phyloP scores from a whole-genome alignment of 371 early-diverging fungal genomes.

The Mortierella sp. region DNA sequence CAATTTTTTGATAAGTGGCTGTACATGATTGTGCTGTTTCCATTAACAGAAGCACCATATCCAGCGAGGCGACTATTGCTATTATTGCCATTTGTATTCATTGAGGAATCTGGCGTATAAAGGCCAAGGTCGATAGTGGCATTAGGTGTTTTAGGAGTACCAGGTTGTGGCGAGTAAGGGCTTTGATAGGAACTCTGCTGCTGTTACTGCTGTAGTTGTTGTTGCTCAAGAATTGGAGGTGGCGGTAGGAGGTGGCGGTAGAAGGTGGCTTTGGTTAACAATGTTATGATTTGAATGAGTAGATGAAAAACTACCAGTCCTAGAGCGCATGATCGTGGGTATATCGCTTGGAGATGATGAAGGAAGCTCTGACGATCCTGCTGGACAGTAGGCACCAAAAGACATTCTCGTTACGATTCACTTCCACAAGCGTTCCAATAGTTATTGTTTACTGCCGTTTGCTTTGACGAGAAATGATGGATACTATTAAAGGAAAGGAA shows the following conservation, averaged over 20 bases:
- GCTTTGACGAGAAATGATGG: background rate
- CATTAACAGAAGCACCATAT: background rate
- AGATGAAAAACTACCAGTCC: slow-evolving; percentile 22
- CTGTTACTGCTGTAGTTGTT: slow-evolving; percentile 10
- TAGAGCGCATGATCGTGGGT: slow-evolving; percentile 8
- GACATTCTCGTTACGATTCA: slow-evolving; percentile 13
- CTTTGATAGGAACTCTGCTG: slow-evolving; percentile 4
- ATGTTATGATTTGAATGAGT: slow-evolving; percentile 14
- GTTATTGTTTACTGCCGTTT: too few species aligned
- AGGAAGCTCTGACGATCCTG: slow-evolving; percentile 17
- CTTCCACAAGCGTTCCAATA: background rate
- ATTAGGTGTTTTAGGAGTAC: slow-evolving; percentile 14
- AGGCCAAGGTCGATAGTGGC: background rate
- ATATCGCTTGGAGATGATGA: background rate
- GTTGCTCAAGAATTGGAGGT: background rate
- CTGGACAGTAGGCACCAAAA: slow-evolving; percentile 24
- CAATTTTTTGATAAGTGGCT: too few species aligned
- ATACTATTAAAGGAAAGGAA: background rate
- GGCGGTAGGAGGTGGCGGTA: background rate
- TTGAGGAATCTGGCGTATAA: background rate
- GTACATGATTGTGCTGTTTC: background rate
- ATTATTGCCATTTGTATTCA: background rate
- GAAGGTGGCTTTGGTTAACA: background rate
- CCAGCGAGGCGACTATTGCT: background rate
- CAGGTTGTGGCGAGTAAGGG: slow-evolving; percentile 15